These are phyloP conservation scores for Entomortierella parvispora DNA, from an alignment of 192 early-diverging fungal species.

Conservation along the genomic window DNA sequence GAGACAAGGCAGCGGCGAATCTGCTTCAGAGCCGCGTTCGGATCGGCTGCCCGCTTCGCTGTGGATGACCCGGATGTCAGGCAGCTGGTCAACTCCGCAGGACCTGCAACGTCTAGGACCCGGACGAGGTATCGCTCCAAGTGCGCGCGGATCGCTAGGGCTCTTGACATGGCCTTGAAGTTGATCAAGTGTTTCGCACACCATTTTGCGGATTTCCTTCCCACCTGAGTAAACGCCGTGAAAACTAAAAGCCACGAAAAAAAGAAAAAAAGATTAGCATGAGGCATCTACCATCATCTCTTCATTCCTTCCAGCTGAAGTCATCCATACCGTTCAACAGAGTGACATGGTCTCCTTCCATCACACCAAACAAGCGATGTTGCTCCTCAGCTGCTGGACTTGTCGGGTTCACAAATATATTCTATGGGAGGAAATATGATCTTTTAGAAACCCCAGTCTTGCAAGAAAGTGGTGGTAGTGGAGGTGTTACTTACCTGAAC, in stretches of 20 bases:
- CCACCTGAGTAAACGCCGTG: slow-evolving; percentile 70
- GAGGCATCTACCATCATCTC: no score
- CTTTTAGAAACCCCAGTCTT: background rate
- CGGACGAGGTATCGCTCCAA: slow-evolving; percentile 76
- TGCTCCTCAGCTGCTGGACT: slow-evolving; percentile 57
- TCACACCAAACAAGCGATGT: slow-evolving; percentile 75
- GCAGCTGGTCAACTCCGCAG: slow-evolving; percentile 52
- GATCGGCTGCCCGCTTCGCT: slow-evolving; percentile 30
- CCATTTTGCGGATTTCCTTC: slow-evolving; percentile 74
- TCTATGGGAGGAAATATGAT: slow-evolving; percentile 25
- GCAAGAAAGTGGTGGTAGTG: background rate
- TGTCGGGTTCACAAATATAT: slow-evolving; percentile 57
- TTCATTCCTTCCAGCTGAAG: no score
- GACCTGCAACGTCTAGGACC: slow-evolving; percentile 29
- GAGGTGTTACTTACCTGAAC: slow-evolving; percentile 63
- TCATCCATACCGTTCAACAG: slow-evolving; percentile 65
- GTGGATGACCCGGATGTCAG: slow-evolving; percentile 34
- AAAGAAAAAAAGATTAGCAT: background rate
- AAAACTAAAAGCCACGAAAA: slow-evolving; percentile 72
- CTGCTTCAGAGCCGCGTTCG: background rate
- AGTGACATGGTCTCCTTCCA: slow-evolving; percentile 79
- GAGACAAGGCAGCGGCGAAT: slow-evolving; percentile 77
- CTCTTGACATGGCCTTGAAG: slow-evolving; percentile 82
- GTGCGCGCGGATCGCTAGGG: slow-evolving; percentile 88
- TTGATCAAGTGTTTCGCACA: slow-evolving; percentile 85